These are phyloP conservation scores for Colletotrichum endophyticum DNA, from an alignment of 2,329 filamentous ascomycete species.

Conservation along the genomic window DNA sequence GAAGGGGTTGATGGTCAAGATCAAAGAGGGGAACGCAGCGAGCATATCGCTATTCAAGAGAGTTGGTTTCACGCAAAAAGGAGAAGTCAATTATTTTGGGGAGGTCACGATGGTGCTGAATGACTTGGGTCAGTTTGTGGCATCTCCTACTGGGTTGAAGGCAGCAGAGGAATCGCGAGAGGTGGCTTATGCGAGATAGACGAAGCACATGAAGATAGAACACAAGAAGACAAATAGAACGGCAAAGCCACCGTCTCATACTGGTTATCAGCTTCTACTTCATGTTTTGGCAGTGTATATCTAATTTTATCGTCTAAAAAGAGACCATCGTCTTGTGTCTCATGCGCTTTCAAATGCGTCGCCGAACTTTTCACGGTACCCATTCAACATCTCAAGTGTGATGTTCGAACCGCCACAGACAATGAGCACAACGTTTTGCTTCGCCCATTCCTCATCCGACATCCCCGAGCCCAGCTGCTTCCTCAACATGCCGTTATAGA, in stretches of 20 bases:
- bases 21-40: conserved; percentile 58
- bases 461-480: conserved; percentile 59
- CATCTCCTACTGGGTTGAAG: neutral
- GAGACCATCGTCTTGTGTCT: neutral
- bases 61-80: conserved; percentile 57
- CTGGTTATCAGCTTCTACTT: neutral
- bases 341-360: neutral
- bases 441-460: conserved; percentile 61
- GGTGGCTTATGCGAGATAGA: conserved; percentile 3
- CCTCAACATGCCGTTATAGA: conserved; percentile 68
- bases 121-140: conserved; percentile 25
- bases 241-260: neutral
- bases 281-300: neutral
- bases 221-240: neutral
- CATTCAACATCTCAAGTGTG: conserved; percentile 63
- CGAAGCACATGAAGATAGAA: neutral
- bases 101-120: conserved; percentile 57
- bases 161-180: conserved; percentile 4
- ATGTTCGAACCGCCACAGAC: conserved; percentile 82
- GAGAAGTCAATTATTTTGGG: conserved; percentile 63
- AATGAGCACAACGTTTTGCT: conserved; percentile 80
- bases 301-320: neutral
- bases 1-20: conserved; percentile 62
- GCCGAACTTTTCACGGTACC: conserved; percentile 57
- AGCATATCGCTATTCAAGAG: conserved; percentile 57